A percentile compares a stretch with the other conserved stretches of the same genome.
These are phyloP conservation scores for Colletotrichum brevisporum DNA, from an alignment of 2,329 filamentous ascomycete species.

Conservation along the genomic window DNA sequence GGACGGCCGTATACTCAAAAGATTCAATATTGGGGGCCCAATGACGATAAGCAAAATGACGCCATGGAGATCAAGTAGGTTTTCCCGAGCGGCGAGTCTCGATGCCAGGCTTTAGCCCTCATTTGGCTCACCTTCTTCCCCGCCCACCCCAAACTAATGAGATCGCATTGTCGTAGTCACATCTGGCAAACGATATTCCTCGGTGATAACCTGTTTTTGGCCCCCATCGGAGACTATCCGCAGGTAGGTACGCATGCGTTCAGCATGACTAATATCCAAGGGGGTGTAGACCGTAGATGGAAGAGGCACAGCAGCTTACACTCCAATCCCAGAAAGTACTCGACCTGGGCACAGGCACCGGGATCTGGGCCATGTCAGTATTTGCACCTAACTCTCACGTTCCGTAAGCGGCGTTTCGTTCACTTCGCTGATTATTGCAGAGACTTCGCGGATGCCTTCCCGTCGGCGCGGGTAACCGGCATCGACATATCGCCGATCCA, in stretches of 20 bases:
- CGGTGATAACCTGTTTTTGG: conserved; percentile 52
- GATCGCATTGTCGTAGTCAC: background rate
- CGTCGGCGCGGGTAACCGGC: conserved; percentile 60
- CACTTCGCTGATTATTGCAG: conserved; percentile 50
- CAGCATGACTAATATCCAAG: background rate
- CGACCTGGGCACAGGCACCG: conserved; percentile 60
- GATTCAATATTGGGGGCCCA: conserved; percentile 44
- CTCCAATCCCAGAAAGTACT: conserved; percentile 50
- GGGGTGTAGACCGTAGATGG: no score
- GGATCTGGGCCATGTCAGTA: conserved; percentile 58
- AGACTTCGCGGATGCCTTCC: conserved; percentile 61
- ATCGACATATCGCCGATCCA: conserved; percentile 71
- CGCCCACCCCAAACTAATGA: no score
- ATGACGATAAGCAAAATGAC: conserved; percentile 44
- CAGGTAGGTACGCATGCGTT: conserved; percentile 22
- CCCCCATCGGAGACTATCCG: conserved; percentile 51
- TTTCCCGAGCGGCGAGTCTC: background rate
- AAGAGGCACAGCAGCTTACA: background rate
- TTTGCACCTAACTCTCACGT: background rate
- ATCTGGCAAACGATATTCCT: conserved; percentile 45
- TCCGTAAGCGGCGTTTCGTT: background rate
- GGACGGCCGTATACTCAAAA: conserved; percentile 48
- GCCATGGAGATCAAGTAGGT: conserved; percentile 31
- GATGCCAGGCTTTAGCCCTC: no score
- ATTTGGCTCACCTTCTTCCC: no score